Conservation (phyloP, 2,329 filamentous ascomycete genomes). For the Fusarium nurragi region DNA sequence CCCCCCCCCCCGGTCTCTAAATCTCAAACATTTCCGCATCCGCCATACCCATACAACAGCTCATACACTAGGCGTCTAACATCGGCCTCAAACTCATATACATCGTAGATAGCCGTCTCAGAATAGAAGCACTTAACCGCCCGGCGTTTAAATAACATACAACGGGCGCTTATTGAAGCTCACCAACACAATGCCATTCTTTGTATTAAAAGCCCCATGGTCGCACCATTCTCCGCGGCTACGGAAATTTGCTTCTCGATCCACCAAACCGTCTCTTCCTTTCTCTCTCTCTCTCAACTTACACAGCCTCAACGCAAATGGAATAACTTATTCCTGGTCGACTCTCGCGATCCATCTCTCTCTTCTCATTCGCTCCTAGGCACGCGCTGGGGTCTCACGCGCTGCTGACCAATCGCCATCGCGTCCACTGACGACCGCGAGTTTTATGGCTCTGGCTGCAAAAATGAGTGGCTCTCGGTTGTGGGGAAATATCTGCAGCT, state of each 20-base stretch:
- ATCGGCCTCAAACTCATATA: conserved; percentile 4
- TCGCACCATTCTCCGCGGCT: conserved; percentile 42
- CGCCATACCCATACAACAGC: conserved; percentile 6
- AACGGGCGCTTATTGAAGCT: conserved; percentile 32
- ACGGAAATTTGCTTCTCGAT: conserved; percentile 40
- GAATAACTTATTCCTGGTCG: background rate
- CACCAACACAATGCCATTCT: background rate
- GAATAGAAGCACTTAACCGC: conserved; percentile 40
- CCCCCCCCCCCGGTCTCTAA: conserved; percentile 9
- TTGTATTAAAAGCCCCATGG: conserved; percentile 27
- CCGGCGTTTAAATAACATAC: conserved; percentile 29
- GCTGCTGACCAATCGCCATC: conserved; percentile 29
- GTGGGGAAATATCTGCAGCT: conserved; percentile 20
- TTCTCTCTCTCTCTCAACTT: conserved; percentile 7
- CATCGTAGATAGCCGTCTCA: conserved; percentile 10
- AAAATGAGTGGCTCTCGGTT: conserved; percentile 26
- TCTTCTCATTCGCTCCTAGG: conserved; percentile 34
- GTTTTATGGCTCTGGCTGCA: background rate
- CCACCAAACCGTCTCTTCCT: conserved; percentile 9
- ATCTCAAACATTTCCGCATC: conserved; percentile 14
- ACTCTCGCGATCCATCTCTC: conserved; percentile 12
- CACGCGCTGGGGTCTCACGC: conserved; percentile 39
- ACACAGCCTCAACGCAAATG: conserved; percentile 25
- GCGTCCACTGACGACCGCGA: conserved; percentile 22
- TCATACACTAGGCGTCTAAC: conserved; percentile 7